Evolutionary conservation across 1,139 yeast species (phyloP), one percentile per base, ranked within the genome.

Genomic region (Pichia sp.): DNA sequence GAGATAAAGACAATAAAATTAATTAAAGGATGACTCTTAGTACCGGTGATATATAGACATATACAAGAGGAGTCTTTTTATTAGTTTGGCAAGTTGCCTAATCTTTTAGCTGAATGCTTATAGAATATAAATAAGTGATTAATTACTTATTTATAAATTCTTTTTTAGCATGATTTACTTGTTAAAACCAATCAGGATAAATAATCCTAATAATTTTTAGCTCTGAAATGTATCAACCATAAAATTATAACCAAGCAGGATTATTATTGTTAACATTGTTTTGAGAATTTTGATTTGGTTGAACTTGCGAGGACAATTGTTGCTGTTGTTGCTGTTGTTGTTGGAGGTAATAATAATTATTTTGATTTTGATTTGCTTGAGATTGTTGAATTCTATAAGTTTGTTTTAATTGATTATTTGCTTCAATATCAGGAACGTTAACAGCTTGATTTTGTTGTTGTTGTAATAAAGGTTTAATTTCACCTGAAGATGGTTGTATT

Each of bases 161-260:
- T 16, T 16, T 16, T 16, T 16, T 16, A 16, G 16, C 16, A 16
- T 16, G 16, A 16, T 16, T 16, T 16, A 16, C 16, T 16, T 16
- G 16, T 16, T 16, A 16, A 16, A 16, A 16, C 16, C 16, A 16
- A 16, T 16, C 16, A 16, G 16, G 16, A 16, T 16, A 16, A 16
- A 16, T 16, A 16, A 16, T 16, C 16, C 16, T 16, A 16, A 16
- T 16, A 16, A 16, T 16, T 16, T 16, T 16, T 16, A 16, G 16
- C 16, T 16, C 16, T 16, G 16, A 16, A 16, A 16, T 16, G 16
- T 16, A 16, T 16, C 16, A 16, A 16, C 16, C 16, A 16, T 16
- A 16, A 16, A 23, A 8, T 46, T 48, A 60, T n/a, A 60, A 51
- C 64, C 64, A 60, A 22, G 63, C 66, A 28, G 64, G 66, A 45